These are phyloP conservation scores for Schizophyllum amplum DNA, from an alignment of 1,284 basidiomycete genomes.

Conservation along the genomic window DNA sequence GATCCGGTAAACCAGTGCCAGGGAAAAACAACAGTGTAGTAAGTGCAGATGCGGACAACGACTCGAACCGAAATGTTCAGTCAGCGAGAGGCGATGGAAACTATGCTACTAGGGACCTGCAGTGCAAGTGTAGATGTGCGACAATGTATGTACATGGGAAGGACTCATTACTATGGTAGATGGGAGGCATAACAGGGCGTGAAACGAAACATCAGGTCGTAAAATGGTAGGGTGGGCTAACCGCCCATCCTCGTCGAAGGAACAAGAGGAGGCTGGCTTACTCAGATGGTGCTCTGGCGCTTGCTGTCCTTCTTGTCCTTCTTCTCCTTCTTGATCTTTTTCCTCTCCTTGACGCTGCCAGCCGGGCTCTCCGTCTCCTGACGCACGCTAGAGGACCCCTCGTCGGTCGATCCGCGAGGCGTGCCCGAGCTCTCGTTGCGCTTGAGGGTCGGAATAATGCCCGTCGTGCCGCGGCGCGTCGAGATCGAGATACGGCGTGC, in stretches of 20 bases:
- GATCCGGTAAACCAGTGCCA: constrained; percentile 2
- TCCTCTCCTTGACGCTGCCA: constrained; percentile 37
- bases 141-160: constrained; percentile 8
- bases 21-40: background rate
- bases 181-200: constrained; percentile 1
- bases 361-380: constrained; percentile 37
- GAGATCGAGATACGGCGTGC: constrained; percentile 66
- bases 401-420: constrained; percentile 30
- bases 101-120: background rate
- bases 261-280: background rate
- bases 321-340: constrained; percentile 41
- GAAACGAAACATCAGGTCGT: constrained; percentile 1
- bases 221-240: background rate
- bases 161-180: constrained; percentile 7
- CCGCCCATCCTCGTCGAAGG: constrained; percentile 5
- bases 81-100: too few relatives aligned
- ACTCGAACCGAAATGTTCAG: background rate
- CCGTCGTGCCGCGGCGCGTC: constrained; percentile 42
- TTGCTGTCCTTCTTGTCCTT: constrained; percentile 35
- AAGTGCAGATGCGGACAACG: too few relatives aligned
- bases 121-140: constrained; percentile 6
- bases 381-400: constrained; percentile 22
- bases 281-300: constrained; percentile 15
- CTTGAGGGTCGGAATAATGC: constrained; percentile 41
- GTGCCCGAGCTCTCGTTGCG: constrained; percentile 18